Evolutionary conservation across 805 yeast species (phyloP), one percentile per base, ranked within the genome.

Genomic region (Teunomyces tritomae): DNA sequence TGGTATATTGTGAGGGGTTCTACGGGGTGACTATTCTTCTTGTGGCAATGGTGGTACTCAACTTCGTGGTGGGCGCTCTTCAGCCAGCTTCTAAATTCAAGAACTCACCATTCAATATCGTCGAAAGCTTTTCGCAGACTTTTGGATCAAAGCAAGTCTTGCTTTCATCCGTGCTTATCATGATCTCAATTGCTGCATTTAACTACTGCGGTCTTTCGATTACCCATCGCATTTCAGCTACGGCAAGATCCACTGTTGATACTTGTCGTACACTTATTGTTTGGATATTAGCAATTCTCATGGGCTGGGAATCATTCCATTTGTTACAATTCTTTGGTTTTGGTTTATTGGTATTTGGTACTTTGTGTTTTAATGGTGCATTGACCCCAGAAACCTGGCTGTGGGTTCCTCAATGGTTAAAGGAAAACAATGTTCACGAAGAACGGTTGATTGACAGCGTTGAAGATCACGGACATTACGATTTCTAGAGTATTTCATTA

Each of bases 241-340:
- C 95, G 1, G 76, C 91, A 1, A 73, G 94, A 58, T 82, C 89
- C 17, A 87, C 94, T 1, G 78, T 87, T 44, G 95, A 87, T 58
- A 83, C 90, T 0, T 83, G 87, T 49, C 74, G 95, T 53, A 87
- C 94, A 0, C 65, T 86, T 20, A 64, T 85, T 26, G 91, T 87
- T 13, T 87, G 95, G 95, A 33, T 83, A 1, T 77, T 85, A 7
- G 87, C 94, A 0, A 67, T 87, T 44, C 45, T 64, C 17, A 57
- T 87, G 52, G 94, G 92, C 3, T 87, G 94, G 95, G 94, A 87
- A 63, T 57, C 72, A 1, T 87, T 86, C 66, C 73, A 73, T 16
- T 56, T 68, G n/a, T 63, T 84, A 44, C 95, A 87, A 62, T 67
- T 82, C 16, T 27, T 77, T 14, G 95, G 94, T 0, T 87, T 87